These are phyloP conservation scores for Xylariales sp. DNA, from an alignment of 2,329 filamentous ascomycete species.

Conservation along the genomic window DNA sequence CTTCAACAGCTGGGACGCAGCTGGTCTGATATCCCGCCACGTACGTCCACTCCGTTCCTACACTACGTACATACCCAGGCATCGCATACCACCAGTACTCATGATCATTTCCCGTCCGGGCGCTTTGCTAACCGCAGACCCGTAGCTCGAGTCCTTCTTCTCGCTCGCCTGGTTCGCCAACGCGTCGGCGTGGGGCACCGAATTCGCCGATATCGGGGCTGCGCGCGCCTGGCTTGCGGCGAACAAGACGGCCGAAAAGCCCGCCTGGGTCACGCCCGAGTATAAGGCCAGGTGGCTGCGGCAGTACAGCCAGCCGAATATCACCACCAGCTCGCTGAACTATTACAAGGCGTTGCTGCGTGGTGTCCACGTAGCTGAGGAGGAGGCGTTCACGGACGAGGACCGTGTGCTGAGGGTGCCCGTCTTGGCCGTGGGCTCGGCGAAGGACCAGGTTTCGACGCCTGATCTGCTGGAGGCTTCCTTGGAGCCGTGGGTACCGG, in stretches of 20 bases:
- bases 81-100: too few species aligned
- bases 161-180: slow-evolving; percentile 18
- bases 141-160: slow-evolving; percentile 30
- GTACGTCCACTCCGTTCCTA: neutral
- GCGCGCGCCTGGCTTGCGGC: slow-evolving; percentile 29
- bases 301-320: slow-evolving; percentile 16
- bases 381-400: slow-evolving; percentile 14
- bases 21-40: slow-evolving; percentile 7
- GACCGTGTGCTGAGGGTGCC: slow-evolving; percentile 19
- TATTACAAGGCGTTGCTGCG: slow-evolving; percentile 23
- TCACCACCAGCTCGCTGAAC: slow-evolving; percentile 21
- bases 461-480: neutral
- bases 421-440: slow-evolving; percentile 1
- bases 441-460: slow-evolving; percentile 7
- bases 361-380: slow-evolving; percentile 21
- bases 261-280: slow-evolving; percentile 22
- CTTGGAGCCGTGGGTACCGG: slow-evolving; percentile 15
- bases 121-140: too few species aligned
- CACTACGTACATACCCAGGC: too few species aligned
- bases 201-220: slow-evolving; percentile 25
- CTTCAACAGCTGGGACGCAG: slow-evolving; percentile 27
- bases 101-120: too few species aligned
- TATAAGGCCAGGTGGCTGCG: slow-evolving; percentile 24
- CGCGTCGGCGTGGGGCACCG: slow-evolving; percentile 16
- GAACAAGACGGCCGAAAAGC: slow-evolving; percentile 22